Conservation (phyloP, 2,329 filamentous ascomycete genomes). For the Endoconidiophora laricicola region DNA sequence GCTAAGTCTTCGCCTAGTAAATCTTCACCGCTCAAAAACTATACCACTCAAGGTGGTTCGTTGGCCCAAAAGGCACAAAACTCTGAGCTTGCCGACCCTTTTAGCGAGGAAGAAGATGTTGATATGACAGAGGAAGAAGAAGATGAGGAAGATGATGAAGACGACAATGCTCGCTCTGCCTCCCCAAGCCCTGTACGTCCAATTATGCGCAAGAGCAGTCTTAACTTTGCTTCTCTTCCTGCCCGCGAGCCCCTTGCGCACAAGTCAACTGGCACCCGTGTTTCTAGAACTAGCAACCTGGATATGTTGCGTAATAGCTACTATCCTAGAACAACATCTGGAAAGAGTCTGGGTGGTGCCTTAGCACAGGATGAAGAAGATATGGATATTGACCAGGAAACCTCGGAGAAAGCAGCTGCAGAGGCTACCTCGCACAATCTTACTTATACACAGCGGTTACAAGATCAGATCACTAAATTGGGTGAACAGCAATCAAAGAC, state of each 20-base stretch:
- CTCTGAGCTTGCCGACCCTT: neutral
- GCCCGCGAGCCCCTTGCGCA: slow-evolving; percentile 78
- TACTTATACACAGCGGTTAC: slow-evolving; percentile 81
- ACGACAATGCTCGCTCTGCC: slow-evolving; percentile 46
- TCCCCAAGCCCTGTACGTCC: slow-evolving; percentile 59
- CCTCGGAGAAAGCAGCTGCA: slow-evolving; percentile 25
- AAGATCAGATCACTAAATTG: slow-evolving; percentile 74
- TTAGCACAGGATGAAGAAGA: slow-evolving; percentile 30
- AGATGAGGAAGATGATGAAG: slow-evolving; percentile 25
- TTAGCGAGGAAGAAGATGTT: slow-evolving; percentile 9
- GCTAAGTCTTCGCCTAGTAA: slow-evolving; percentile 1
- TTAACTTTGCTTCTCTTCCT: slow-evolving; percentile 85
- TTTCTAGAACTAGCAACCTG: slow-evolving; percentile 62
- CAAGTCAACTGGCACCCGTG: slow-evolving; percentile 60
- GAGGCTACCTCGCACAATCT: slow-evolving; percentile 47
- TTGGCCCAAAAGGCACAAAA: neutral
- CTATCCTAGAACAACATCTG: slow-evolving; percentile 55
- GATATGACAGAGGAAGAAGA: slow-evolving; percentile 11
- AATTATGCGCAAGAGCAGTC: slow-evolving; percentile 76
- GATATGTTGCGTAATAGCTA: slow-evolving; percentile 59
- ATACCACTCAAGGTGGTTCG: neutral
- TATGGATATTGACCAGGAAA: slow-evolving; percentile 34
- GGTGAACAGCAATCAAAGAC: slow-evolving; percentile 38
- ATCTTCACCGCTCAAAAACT: neutral
- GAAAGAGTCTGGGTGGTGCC: slow-evolving; percentile 47